Base-by-base conservation (phyloP, 352 stramenopile genomes). In the Aphanomyces cochlioides region DNA sequence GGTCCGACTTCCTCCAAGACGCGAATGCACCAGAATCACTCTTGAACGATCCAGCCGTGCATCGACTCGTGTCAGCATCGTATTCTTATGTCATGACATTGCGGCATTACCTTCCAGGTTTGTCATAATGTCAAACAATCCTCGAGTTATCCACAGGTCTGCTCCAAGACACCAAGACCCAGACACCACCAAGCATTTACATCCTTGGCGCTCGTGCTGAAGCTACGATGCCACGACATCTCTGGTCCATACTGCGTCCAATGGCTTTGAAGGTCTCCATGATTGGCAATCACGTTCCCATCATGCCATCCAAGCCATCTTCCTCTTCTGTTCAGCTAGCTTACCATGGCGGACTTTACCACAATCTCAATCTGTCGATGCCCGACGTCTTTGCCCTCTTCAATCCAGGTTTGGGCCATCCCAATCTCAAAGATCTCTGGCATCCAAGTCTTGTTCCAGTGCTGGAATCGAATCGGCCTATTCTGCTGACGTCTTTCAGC, bases 51-150 rank as follows among this genome's bases (percentile, higher is more conserved):
- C 69, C 38, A 34, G 64, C 64, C 7, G 76, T 76, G 5, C 10
- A 87, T 37, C 75, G 83, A 6, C 74, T 92, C 36, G 63, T 88
- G 7, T 92, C 85, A 5, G 84, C 83, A 12, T 79, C 81, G 13
- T 90, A 87, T 77, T 89, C 83, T 19, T 92, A 82, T 67, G 78
- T 85, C 53, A 78, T 88, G 73, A 92, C 85, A 19, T 76, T 92
- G 21, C 63, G 59, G 13, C 45, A 73, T 36, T 72, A 67, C 37
- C 48, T 84, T 6, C 76, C 74, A 73, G 65, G 78, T 61, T 61
- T 81, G 3, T 56, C 72, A 74, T 61, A n/a, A 41, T 17, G 34
- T 53, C n/a, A 28, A 28, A 28, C 28, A 19, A 21, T 28, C 15
- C 36, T n/a, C 19, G 47, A 19, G 12, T 37, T 56, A 21, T 59